A percentile compares a stretch with the other conserved stretches of the same genome.
These are phyloP conservation scores for Phytophthora pistaciae DNA, from an alignment of 352 stramenopile species.

Conservation along the genomic window DNA sequence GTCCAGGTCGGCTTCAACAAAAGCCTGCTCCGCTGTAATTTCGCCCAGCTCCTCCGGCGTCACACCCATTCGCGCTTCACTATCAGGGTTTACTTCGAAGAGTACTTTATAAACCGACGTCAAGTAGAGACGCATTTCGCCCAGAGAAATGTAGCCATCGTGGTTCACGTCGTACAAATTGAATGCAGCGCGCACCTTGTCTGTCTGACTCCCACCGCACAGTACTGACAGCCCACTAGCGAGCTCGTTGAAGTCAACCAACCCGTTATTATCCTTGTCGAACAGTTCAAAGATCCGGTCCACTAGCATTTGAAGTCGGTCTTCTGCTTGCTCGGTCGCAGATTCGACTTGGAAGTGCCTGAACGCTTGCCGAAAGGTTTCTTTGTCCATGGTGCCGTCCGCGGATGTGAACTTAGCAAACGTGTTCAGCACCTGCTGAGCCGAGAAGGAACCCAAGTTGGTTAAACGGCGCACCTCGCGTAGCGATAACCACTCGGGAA, in stretches of 20 bases:
- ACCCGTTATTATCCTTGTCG: slow-evolving; percentile 82
- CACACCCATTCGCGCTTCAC: slow-evolving; percentile 63
- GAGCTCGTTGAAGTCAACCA: slow-evolving; percentile 87
- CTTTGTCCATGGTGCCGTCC: slow-evolving; percentile 76
- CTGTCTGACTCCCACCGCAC: slow-evolving; percentile 68
- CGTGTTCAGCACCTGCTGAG: slow-evolving; percentile 80
- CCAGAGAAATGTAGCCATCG: slow-evolving; percentile 86
- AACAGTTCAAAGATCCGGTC: slow-evolving; percentile 87
- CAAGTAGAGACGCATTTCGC: slow-evolving; percentile 87
- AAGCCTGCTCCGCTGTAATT: slow-evolving; percentile 85
- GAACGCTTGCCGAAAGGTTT: slow-evolving; percentile 71
- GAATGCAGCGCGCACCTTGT: slow-evolving; percentile 88
- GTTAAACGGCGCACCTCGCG: slow-evolving; percentile 83
- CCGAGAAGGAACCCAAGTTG: slow-evolving; percentile 74
- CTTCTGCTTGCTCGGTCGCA: slow-evolving; percentile 20
- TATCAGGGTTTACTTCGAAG: slow-evolving; percentile 84
- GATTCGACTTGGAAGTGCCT: slow-evolving; percentile 55
- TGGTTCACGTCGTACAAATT: slow-evolving; percentile 90
- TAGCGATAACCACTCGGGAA: slow-evolving; percentile 79
- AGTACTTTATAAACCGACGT: slow-evolving; percentile 90
- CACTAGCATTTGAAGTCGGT: slow-evolving; percentile 68
- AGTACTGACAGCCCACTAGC: slow-evolving; percentile 82
- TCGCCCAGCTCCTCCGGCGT: slow-evolving; percentile 74
- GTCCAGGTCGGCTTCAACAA: slow-evolving; percentile 80
- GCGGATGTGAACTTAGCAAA: slow-evolving; percentile 74